Conservation (phyloP, 2,329 filamentous ascomycete genomes). For the Cordyceps cateniannulata region DNA sequence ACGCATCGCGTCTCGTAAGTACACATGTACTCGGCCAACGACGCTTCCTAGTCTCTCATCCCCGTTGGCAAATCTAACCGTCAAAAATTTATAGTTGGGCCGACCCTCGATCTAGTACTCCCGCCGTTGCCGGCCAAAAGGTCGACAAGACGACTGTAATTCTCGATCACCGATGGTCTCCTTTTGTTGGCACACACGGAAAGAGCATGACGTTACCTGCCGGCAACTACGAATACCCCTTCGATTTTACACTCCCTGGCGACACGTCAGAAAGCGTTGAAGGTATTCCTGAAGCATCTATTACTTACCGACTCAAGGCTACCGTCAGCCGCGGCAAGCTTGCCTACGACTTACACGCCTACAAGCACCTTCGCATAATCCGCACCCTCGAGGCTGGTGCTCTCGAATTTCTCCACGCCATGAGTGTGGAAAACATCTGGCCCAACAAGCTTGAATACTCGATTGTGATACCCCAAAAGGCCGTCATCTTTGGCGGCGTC, state of each 20-base stretch:
- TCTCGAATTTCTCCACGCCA: constrained; percentile 74
- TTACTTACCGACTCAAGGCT: constrained; percentile 87
- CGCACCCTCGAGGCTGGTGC: constrained; percentile 70
- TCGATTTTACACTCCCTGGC: constrained; percentile 67
- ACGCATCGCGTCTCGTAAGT: constrained; percentile 60
- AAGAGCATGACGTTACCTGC: constrained; percentile 55
- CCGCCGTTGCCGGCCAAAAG: constrained; percentile 51
- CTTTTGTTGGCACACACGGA: constrained; percentile 53
- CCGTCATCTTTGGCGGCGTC: constrained; percentile 85
- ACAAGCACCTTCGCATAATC: constrained; percentile 72
- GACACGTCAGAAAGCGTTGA: constrained; percentile 81
- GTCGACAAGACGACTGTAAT: constrained; percentile 54
- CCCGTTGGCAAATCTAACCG: not conserved
- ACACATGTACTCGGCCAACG: not conserved
- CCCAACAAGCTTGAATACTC: constrained; percentile 96
- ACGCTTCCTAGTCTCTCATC: not conserved
- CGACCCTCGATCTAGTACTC: constrained; percentile 47
- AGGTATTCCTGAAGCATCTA: constrained; percentile 76
- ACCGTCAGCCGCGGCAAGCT: constrained; percentile 83
- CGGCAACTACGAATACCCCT: constrained; percentile 80
- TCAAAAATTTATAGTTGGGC: constrained; percentile 36
- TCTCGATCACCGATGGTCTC: constrained; percentile 62
- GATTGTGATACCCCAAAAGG: constrained; percentile 87
- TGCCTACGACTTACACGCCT: constrained; percentile 75
- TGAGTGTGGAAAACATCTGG: constrained; percentile 97